A percentile compares a stretch with the other conserved stretches of the same genome.
These are phyloP conservation scores for Echria macrotheca DNA, from an alignment of 495 filamentous ascomycete species.

Conservation along the genomic window DNA sequence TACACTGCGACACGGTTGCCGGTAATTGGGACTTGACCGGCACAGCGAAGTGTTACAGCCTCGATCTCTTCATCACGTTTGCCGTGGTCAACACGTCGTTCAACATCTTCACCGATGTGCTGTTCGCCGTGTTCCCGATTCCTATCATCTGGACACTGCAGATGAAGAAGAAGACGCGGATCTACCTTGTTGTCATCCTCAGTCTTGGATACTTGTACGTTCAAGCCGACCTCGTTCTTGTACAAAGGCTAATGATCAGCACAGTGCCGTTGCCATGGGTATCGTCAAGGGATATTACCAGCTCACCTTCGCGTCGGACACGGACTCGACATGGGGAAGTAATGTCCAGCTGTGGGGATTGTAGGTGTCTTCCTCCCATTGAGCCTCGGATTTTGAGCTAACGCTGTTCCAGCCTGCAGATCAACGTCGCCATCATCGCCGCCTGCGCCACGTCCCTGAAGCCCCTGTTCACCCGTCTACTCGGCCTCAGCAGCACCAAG, in stretches of 20 bases:
- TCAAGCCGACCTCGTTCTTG: too few relatives aligned
- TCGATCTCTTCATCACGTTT: constrained; percentile 2
- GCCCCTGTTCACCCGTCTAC: constrained; percentile 13
- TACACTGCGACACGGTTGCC: constrained; percentile 24
- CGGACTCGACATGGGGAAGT: constrained; percentile 11
- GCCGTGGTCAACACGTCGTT: constrained; percentile 4
- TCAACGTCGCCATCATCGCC: constrained; percentile 17
- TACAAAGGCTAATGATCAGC: too few relatives aligned
- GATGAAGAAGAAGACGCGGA: constrained; percentile 10
- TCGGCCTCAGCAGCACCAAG: constrained; percentile 7
- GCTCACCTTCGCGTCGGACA: constrained; percentile 5
- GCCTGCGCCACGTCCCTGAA: constrained; percentile 19
- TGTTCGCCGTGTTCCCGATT: constrained; percentile 17
- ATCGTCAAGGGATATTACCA: constrained; percentile 15
- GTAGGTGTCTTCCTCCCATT: constrained; percentile 2
- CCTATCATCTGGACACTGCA: constrained; percentile 17
- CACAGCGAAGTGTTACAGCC: constrained; percentile 8
- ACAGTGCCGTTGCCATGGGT: constrained; percentile 12
- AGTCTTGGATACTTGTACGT: constrained; percentile 15
- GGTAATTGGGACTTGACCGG: not conserved
- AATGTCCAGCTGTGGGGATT: constrained; percentile 13
- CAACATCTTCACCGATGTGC: constrained; percentile 13
- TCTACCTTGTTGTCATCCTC: constrained; percentile 16
- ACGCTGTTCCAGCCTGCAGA: constrained; percentile 10
- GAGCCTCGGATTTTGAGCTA: not conserved